phyloP scores from a whole-genome alignment of 2,329 filamentous ascomycete genomes.

The Alternaria viburni region DNA sequence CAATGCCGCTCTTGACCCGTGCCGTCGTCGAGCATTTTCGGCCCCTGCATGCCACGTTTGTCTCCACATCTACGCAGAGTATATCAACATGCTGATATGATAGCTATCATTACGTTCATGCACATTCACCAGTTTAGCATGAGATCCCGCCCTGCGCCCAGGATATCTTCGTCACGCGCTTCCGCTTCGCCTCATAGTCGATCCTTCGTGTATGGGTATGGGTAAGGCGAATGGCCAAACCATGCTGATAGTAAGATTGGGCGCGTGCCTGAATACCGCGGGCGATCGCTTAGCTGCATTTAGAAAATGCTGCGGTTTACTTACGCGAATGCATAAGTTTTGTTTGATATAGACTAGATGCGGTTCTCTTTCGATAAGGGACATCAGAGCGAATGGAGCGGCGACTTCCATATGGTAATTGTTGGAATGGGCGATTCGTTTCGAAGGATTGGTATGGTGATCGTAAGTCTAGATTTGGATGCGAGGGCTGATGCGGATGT shows the following conservation, averaged over 20 bases:
- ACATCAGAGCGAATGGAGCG: neutral
- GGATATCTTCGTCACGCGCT: neutral
- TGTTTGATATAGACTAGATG: neutral
- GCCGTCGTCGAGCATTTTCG: neutral
- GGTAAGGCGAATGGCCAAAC: neutral
- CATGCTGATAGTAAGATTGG: neutral
- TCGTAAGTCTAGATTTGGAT: neutral
- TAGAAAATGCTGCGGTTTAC: neutral
- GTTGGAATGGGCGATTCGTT: neutral
- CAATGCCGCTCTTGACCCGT: neutral
- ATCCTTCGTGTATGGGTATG: neutral
- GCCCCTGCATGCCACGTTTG: neutral
- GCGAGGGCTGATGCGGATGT: neutral
- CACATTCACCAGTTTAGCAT: neutral
- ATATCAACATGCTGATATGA: neutral
- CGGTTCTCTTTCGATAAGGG: neutral
- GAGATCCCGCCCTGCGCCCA: neutral
- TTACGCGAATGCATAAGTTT: neutral
- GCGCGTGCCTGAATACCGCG: neutral
- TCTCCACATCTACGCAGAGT: neutral
- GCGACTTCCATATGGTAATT: neutral
- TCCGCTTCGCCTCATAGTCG: neutral
- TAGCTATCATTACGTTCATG: neutral
- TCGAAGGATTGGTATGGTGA: neutral
- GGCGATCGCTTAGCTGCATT: neutral